Base-by-base conservation (phyloP, 495 filamentous ascomycete genomes). In the Thozetella sp. region DNA sequence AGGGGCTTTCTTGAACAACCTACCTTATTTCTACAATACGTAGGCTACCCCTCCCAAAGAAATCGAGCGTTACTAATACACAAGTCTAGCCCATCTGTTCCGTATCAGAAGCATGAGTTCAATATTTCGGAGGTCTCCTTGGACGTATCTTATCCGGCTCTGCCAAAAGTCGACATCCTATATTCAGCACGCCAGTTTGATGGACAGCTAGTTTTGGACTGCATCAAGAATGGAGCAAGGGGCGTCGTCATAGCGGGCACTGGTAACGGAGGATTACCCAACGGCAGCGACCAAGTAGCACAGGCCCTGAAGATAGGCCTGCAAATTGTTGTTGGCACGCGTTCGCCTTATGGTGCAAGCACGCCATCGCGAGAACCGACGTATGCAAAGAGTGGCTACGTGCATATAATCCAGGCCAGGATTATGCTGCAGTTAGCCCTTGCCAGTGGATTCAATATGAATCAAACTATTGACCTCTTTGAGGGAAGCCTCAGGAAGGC, bases 1-100 rank as follows among this genome's bases (percentile, higher is more conserved):
- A 17, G 45, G 45, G 9, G 45, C 20, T 22, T 50, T 50, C n/a
- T n/a, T 50, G 9, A 22, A 22, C n/a, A 22, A 22, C 20, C 6
- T n/a, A n/a, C 45, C 45, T 4, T 50, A n/a, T n/a, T 50, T 50
- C n/a, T 50, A 50, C 20, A 50, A 22, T n/a, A 50, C 45, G 45
- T 37, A 15, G 15, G 30, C 15, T 37, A 37, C 15, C 6, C 15
- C 6, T 6, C 30, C 30, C 30, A 37, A 6, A 37, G 6, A 6
- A 15, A 37, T 15, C 30, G 30, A 37, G 30, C 30, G 6, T 37
- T 37, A 15, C 30, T 37, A 37, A 37, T 15, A 37, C 6, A 6
- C 30, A 15, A 37, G 30, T 37, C 30, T 37, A 37, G 30, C 6
- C 30, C 30, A 37, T 37, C 30, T 6, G 15, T 15, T 15, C 30